Percentiles rank a stretch among this genome's conserved stretches.
These are phyloP conservation scores for Fraxinus latifolia DNA, from an alignment of 305 asterid species.

Conservation along the genomic window DNA sequence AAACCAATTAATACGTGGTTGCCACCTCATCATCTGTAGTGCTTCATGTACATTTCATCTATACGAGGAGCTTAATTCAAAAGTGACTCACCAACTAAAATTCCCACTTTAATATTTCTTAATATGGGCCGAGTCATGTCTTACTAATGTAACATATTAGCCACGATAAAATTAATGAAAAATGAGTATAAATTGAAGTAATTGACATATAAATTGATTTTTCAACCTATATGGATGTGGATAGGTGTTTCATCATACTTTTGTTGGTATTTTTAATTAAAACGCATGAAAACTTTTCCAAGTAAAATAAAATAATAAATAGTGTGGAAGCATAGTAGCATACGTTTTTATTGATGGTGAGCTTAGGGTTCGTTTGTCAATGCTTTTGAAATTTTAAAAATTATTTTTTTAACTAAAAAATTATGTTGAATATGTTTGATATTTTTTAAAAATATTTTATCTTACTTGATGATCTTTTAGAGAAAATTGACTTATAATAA, in stretches of 20 bases:
- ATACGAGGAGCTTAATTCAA: no score
- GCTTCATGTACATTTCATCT: no score
- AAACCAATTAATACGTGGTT: no score
- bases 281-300: background rate
- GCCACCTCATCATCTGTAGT: no score
- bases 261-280: background rate
- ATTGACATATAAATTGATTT: constrained; percentile 18
- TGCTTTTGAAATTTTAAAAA: no score
- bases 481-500: no score
- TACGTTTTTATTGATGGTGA: background rate
- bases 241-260: background rate
- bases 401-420: no score
- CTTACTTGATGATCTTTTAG: no score
- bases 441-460: no score
- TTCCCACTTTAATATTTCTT: background rate
- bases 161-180: background rate
- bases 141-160: constrained; percentile 14
- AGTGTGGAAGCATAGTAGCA: background rate
- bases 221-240: background rate
- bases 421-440: no score
- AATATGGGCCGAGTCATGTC: constrained; percentile 29
- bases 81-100: background rate
- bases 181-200: background rate
- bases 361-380: background rate
- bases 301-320: background rate